Base-by-base conservation (phyloP, 805 yeast genomes). In the Torulaspora maleeae region DNA sequence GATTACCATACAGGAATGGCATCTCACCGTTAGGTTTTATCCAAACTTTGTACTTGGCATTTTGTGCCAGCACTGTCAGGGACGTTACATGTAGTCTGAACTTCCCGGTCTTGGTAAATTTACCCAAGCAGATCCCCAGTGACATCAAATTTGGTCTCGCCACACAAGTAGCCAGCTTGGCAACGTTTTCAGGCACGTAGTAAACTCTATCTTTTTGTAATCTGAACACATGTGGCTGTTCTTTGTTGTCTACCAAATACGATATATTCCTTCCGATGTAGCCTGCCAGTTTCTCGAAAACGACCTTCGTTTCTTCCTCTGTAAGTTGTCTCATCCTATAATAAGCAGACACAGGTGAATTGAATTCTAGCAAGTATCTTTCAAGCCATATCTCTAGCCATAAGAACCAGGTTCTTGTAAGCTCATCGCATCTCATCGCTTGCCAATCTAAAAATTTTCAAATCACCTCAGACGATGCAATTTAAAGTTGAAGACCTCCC, bases 1-100 rank as follows among this genome's bases (percentile, higher is more conserved):
- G 96, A 71, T 93, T 93, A 29, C 99, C 99, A 59, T 93, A 93
- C 53, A 93, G 70, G 64, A 84, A 93, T 11, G 99, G 98, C 99
- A 93, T 93, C 69, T 93, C 99, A 58, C 99, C 99, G 63, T 93
- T 93, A 41, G 80, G 82, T 67, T 93, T 93, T 68, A 93, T 87
- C 99, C 99, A 93, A 33, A 93, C 74, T 70, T 91, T 93, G 71
- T 83, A 89, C 66, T 86, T 86, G 40, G 99, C 97, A 63, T 83
- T 82, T 57, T 86, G 83, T 2, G 95, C 83, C 46, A 93, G 70
- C 50, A 86, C 77, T 38, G 86, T 82, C 52, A 93, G 75, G 3
- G 96, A 76, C n/a, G 99, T 93, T 51, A 93, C 83, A 66, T 93
- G 99, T 54, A 93, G 73, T 69, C 96, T 79, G 73, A 93, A 93